These are phyloP conservation scores for Colletotrichum graminicola DNA, from an alignment of 2,329 filamentous ascomycete genomes.

Conservation along the genomic window DNA sequence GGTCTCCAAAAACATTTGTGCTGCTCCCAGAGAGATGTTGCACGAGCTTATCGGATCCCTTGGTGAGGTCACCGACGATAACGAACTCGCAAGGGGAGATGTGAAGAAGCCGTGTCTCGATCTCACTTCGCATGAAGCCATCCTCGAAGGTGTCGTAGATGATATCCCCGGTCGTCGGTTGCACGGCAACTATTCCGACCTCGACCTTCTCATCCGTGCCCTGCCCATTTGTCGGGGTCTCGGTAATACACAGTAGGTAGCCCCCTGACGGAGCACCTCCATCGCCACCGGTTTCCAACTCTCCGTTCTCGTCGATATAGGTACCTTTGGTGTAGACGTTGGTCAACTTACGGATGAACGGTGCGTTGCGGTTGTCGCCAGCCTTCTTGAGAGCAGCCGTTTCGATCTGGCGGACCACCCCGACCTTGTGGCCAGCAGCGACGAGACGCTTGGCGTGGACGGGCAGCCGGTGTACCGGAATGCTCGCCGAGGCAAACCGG, in stretches of 20 bases:
- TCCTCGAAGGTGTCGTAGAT: constrained; percentile 97
- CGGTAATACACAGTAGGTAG: constrained; percentile 94
- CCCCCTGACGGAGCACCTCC: constrained; percentile 73
- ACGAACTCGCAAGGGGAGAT: constrained; percentile 96
- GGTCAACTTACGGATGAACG: constrained; percentile 92
- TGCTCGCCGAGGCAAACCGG: constrained; percentile 94
- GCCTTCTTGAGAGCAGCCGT: constrained; percentile 96
- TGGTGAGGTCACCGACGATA: constrained; percentile 90
- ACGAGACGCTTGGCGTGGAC: constrained; percentile 96
- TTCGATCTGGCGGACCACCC: constrained; percentile 93
- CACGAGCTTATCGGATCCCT: constrained; percentile 91
- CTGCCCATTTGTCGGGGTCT: constrained; percentile 80
- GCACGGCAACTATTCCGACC: constrained; percentile 91
- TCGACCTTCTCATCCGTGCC: constrained; percentile 94
- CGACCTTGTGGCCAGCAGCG: constrained; percentile 93
- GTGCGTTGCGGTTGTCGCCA: constrained; percentile 92
- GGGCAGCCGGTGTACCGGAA: constrained; percentile 89
- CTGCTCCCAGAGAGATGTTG: constrained; percentile 90
- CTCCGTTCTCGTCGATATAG: constrained; percentile 93
- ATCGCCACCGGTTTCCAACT: constrained; percentile 69
- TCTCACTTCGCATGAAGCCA: constrained; percentile 95
- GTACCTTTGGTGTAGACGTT: constrained; percentile 98
- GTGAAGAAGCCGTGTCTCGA: constrained; percentile 94
- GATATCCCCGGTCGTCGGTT: constrained; percentile 95
- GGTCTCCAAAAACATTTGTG: constrained; percentile 92